Conservation (phyloP, 768 basidiomycete species). For the Leccinum aurantiacum region DNA sequence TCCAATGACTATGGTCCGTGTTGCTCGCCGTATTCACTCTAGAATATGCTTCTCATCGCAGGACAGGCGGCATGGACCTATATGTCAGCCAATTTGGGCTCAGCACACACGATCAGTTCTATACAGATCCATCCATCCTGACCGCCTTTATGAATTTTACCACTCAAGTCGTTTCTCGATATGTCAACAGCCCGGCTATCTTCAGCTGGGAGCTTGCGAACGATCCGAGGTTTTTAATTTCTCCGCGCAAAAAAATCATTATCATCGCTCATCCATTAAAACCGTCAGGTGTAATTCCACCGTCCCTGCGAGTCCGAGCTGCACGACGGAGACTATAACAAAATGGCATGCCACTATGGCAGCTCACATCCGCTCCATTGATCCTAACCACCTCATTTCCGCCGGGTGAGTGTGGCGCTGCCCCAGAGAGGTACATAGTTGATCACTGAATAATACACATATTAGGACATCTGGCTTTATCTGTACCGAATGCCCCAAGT, state of each 20-base stretch:
- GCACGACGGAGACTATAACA: conserved; percentile 55
- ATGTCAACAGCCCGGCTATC: conserved; percentile 51
- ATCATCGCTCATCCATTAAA: conserved; percentile 1
- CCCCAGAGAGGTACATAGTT: background rate
- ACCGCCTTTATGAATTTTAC: conserved; percentile 59
- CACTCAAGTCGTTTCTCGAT: conserved; percentile 52
- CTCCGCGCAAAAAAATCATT: background rate
- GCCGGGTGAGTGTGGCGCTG: conserved; percentile 47
- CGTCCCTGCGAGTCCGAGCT: conserved; percentile 40
- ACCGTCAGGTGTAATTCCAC: conserved; percentile 56
- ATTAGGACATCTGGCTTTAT: conserved; percentile 55
- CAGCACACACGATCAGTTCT: conserved; percentile 57
- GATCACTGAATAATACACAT: background rate
- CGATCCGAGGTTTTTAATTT: conserved; percentile 51
- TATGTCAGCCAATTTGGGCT: conserved; percentile 53
- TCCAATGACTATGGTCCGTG: conserved; percentile 61
- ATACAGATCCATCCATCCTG: conserved; percentile 48
- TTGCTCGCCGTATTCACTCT: background rate
- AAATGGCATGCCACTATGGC: conserved; percentile 53
- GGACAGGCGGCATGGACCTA: conserved; percentile 61
- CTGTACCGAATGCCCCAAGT: conserved; percentile 55
- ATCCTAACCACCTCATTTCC: conserved; percentile 64
- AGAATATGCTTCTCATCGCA: conserved; percentile 5
- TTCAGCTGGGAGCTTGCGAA: conserved; percentile 66
- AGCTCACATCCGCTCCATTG: conserved; percentile 43